These are phyloP conservation scores for Citrus australasica DNA, from an alignment of 345 rosid genomes.

Conservation along the genomic window DNA sequence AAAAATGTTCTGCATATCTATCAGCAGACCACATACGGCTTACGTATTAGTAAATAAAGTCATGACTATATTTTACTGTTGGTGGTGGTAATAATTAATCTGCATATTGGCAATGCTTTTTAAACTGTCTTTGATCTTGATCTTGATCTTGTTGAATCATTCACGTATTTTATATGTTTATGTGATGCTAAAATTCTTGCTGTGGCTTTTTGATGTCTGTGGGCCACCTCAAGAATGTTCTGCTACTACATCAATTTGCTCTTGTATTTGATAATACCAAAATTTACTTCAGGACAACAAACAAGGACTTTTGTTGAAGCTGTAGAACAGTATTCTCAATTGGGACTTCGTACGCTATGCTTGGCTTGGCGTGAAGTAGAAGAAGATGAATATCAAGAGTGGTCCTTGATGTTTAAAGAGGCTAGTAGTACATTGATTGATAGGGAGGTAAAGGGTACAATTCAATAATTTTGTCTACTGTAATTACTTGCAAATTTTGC, in stretches of 20 bases:
- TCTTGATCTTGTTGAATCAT: background rate
- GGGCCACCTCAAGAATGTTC: background rate
- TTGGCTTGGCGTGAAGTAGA: conserved; percentile 91
- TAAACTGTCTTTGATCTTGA: background rate
- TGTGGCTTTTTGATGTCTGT: background rate
- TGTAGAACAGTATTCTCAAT: conserved; percentile 85
- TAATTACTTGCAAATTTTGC: background rate
- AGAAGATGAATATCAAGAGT: conserved; percentile 79
- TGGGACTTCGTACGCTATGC: conserved; percentile 93
- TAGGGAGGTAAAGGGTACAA: conserved; percentile 76
- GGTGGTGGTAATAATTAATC: background rate
- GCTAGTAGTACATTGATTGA: conserved; percentile 91
- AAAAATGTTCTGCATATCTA: too few species aligned
- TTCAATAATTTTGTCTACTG: background rate
- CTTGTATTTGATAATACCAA: conserved; percentile 10
- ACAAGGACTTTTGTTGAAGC: conserved; percentile 78
- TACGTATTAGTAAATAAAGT: background rate
- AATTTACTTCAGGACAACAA: conserved; percentile 70
- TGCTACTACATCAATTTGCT: background rate
- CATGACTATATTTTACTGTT: background rate
- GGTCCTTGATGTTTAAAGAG: conserved; percentile 88
- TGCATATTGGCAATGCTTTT: background rate
- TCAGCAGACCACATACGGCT: background rate
- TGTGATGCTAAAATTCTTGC: background rate
- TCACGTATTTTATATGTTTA: background rate